Evolutionary conservation across 2,329 filamentous ascomycete genomes (phyloP), one percentile per base, ranked within the genome.

Genomic region (Coniosporium tulheliwenetii): DNA sequence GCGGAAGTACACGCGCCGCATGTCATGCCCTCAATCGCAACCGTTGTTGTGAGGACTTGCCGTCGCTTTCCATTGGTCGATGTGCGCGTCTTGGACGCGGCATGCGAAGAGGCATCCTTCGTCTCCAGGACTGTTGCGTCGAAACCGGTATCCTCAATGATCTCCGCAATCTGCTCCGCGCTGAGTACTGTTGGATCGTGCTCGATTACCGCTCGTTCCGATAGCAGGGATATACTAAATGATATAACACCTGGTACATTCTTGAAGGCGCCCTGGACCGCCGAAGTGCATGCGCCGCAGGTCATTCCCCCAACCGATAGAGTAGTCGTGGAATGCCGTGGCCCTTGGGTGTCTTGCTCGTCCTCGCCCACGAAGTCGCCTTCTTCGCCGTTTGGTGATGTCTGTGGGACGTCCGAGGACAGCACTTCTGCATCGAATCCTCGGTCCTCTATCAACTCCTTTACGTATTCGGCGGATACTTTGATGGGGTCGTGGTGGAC

Each of bases 1-100:
- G 89, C 86, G 1, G 89, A 89, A 0, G 91, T 96, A 61, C 91
- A 98, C 35, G 91, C 85, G 15, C 89, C 89, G 56, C 91, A 96
- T 1, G 91, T 98, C 91, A 98, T 98, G 39, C 91, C 91, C 49
- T 91, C 85, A 41, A 98, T 84, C 4, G 83, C 78, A 13, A 98
- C 71, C 0, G 87, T 96, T 0, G 87, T 95, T 1, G 77, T 84
- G 42, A 79, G 69, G 3, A 59, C 44, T 44, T 46, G 54, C 30
- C 56, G 62, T 43, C 46, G 39, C 64, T 62, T 46, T 66, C 59
- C 49, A 52, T 39, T 47, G 50, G 36, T 15, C 7, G n/a, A 14
- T 10, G 13, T 37, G 12, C 47, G 47, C 44, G 45, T 45, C 38
- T 43, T 56, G 56, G 44, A 57, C 19, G 19, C 19, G 19, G 19